Percentiles rank a stretch among this genome's conserved stretches.
Evolutionary conservation across 2,329 filamentous ascomycete species (phyloP).

Genomic region (Myriosclerotinia curreyana): DNA sequence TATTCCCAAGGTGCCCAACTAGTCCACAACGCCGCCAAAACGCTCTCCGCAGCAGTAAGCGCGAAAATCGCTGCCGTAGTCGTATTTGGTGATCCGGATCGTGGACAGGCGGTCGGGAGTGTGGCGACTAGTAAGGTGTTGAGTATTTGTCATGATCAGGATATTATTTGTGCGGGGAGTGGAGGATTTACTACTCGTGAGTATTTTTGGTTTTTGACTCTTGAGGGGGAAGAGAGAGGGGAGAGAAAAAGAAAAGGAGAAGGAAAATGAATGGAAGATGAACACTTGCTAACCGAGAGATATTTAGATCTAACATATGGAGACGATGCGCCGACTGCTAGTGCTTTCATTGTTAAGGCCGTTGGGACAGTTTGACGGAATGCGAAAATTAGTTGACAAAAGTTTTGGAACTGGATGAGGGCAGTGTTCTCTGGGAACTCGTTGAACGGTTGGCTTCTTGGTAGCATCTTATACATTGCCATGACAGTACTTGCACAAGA

Average conservation of each 20-base stretch:
- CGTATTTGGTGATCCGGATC: slow-evolving; percentile 46
- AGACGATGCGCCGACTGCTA: slow-evolving; percentile 40
- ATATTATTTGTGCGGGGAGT: slow-evolving; percentile 3
- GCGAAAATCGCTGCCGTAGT: slow-evolving; percentile 42
- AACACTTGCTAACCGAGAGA: slow-evolving; percentile 41
- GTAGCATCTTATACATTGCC: not conserved
- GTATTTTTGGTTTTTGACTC: not conserved
- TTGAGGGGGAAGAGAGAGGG: not conserved
- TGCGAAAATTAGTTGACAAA: not conserved
- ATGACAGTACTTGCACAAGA: not conserved
- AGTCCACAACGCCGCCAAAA: slow-evolving; percentile 43
- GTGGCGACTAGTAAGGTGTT: slow-evolving; percentile 3
- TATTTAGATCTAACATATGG: slow-evolving; percentile 44
- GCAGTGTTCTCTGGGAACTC: not conserved
- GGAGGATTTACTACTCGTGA: slow-evolving; percentile 13
- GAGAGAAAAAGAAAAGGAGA: no score
- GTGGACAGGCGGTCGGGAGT: slow-evolving; percentile 2
- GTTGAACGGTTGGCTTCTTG: not conserved
- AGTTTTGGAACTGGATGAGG: not conserved
- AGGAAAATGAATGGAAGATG: not conserved
- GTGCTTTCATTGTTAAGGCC: slow-evolving; percentile 38
- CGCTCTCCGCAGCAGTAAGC: slow-evolving; percentile 34
- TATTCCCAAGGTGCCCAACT: slow-evolving; percentile 46
- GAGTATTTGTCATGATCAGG: slow-evolving; percentile 23
- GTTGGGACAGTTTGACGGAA: not conserved